Evolutionary conservation across 768 basidiomycete genomes (phyloP), one percentile per base, ranked within the genome.

Genomic region (Daedaleopsis sinensis): DNA sequence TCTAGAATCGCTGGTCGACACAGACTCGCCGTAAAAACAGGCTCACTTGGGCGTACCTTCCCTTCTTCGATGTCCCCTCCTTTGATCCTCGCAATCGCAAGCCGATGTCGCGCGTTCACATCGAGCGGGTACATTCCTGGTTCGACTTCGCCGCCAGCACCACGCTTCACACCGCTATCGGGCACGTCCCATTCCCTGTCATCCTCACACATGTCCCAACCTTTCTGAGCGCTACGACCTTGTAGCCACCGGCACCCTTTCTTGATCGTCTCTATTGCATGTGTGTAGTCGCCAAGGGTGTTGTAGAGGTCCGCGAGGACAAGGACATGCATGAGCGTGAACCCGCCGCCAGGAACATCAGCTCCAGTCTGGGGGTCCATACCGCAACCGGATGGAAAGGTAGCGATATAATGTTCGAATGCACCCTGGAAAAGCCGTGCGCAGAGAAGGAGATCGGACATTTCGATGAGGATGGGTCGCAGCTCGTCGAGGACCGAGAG

Each of bases 171-270:
- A 68, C 65, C 73, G 60, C 70, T 76, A 72, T 48, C 76, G 72
- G 57, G 71, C 62, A 81, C 68, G 68, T 94, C 93, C 69, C 84
- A 99, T 74, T 99, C 96, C 52, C 95, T 79, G 70, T 99, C 96
- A 70, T 99, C 96, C 35, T 83, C 83, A 56, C 87, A 84, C 21
- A 81, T 72, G 65, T 94, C 91, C 94, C 95, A 98, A 59, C 88
- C 87, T 56, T 78, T 80, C 70, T 90, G 88, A 49, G 83, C 77
- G 36, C 75, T 77, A 36, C 96, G 78, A 0, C 93, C 93, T 72
- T 98, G 93, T n/a, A 98, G 73, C 96, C 96, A 98, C 57, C 96
- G 77, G 53, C 84, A 89, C 1, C 95, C 96, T 54, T 78, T 79
- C 50, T 90, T 81, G 53, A 96, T 87, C 1, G 85, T 82, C 13